phyloP scores from a whole-genome alignment of 768 basidiomycete genomes.

The Russula abietina region DNA sequence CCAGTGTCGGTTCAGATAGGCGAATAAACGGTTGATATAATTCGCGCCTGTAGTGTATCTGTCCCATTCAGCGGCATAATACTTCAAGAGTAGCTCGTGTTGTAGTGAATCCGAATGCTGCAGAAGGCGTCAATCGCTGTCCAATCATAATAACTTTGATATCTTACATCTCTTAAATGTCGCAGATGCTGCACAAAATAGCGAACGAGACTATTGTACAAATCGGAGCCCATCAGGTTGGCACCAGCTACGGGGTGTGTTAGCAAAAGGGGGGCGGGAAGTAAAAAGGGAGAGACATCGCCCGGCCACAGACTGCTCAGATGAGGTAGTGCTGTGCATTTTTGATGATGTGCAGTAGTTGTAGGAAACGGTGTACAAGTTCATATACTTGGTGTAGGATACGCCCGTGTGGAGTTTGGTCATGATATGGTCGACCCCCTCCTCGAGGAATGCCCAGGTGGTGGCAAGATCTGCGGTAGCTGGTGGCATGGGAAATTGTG shows the following conservation, averaged over 20 bases:
- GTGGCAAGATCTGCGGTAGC: conserved; percentile 63
- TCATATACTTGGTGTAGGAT: conserved; percentile 86
- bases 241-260: conserved; percentile 59
- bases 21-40: conserved; percentile 96
- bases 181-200: conserved; percentile 86
- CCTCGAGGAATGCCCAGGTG: conserved; percentile 86
- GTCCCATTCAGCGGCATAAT: conserved; percentile 92
- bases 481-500: conserved; percentile 47
- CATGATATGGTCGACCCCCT: conserved; percentile 89
- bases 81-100: conserved; percentile 83
- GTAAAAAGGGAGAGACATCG: conserved; percentile 43
- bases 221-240: conserved; percentile 93
- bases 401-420: conserved; percentile 84
- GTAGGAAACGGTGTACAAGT: conserved; percentile 87
- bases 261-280: not conserved
- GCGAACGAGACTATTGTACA: conserved; percentile 89
- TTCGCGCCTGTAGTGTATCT: conserved; percentile 95
- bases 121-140: conserved; percentile 5
- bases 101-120: conserved; percentile 75
- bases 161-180: conserved; percentile 50
- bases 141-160: conserved; percentile 29
- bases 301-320: conserved; percentile 35
- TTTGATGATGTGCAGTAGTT: conserved; percentile 94
- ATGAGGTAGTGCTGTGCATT: conserved; percentile 49
- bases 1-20: conserved; percentile 98